These are phyloP conservation scores for Lablab purpureus DNA, from an alignment of 306 rosid genomes.

Conservation along the genomic window DNA sequence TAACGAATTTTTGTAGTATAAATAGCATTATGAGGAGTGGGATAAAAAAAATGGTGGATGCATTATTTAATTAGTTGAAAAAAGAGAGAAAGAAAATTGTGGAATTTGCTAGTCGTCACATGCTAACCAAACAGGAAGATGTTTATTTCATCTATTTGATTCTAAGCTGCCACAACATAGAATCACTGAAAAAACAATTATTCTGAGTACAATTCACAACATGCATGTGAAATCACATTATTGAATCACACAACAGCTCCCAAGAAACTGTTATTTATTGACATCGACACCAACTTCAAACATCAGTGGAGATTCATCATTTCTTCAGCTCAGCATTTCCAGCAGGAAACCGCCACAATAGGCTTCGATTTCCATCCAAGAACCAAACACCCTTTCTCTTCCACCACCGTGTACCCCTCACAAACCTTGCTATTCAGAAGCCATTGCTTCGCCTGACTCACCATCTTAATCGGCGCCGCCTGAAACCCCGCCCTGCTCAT, in stretches of 20 bases:
- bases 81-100: too few species aligned
- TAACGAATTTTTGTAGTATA: too few species aligned
- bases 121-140: conserved; percentile 49
- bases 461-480: conserved; percentile 69
- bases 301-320: background rate
- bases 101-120: conserved; percentile 44
- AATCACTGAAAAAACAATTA: conserved; percentile 28
- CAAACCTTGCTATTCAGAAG: conserved; percentile 58
- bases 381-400: conserved; percentile 89
- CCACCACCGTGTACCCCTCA: conserved; percentile 75
- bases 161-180: conserved; percentile 38
- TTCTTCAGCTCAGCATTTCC: conserved; percentile 70
- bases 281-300: background rate
- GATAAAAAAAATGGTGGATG: too few species aligned
- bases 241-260: conserved; percentile 15
- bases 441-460: conserved; percentile 82
- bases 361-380: conserved; percentile 95
- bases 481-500: conserved; percentile 92
- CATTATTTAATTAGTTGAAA: too few species aligned
- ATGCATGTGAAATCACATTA: conserved; percentile 14
- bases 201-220: conserved; percentile 42
- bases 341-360: conserved; percentile 87
- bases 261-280: conserved; percentile 51
- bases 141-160: conserved; percentile 56
- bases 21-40: too few species aligned